Conservation (phyloP, 495 filamentous ascomycete species). For the Lasiosphaeria miniovina region DNA sequence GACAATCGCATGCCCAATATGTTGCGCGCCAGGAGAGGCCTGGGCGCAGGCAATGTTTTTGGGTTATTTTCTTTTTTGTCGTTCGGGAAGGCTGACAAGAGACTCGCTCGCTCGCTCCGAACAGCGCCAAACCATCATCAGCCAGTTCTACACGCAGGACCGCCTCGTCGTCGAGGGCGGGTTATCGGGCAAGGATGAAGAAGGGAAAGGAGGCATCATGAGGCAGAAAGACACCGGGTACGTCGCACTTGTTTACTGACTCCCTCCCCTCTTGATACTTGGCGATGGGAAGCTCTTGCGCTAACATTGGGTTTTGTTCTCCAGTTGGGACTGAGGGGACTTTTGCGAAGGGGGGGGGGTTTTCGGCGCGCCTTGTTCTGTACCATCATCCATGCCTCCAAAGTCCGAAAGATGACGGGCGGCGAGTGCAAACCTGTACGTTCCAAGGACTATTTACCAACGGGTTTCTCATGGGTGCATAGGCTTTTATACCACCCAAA, state of each 20-base stretch:
- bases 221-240: conserved; percentile 36
- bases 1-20: too few relatives aligned
- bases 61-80: not conserved
- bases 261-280: not conserved
- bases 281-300: not conserved
- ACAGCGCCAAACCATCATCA: conserved; percentile 91
- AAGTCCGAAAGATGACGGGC: too few relatives aligned
- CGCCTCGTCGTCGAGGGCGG: conserved; percentile 90
- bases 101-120: not conserved
- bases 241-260: conserved; percentile 2
- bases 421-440: too few relatives aligned
- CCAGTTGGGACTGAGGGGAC: conserved; percentile 22
- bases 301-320: conserved; percentile 6
- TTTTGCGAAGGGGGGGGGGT: not conserved
- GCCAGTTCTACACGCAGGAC: conserved; percentile 92
- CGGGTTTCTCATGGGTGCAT: too few relatives aligned
- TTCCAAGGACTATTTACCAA: too few relatives aligned
- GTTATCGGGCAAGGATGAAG: conserved; percentile 69
- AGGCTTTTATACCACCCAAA: too few relatives aligned
- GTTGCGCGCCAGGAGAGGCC: too few relatives aligned
- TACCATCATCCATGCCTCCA: too few relatives aligned
- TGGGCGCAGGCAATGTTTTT: too few relatives aligned
- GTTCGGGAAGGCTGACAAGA: not conserved
- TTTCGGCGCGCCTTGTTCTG: too few relatives aligned
- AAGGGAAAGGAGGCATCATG: conserved; percentile 53